These are phyloP conservation scores for Xylaria polymorpha DNA, from an alignment of 2,329 filamentous ascomycete species.

Conservation along the genomic window DNA sequence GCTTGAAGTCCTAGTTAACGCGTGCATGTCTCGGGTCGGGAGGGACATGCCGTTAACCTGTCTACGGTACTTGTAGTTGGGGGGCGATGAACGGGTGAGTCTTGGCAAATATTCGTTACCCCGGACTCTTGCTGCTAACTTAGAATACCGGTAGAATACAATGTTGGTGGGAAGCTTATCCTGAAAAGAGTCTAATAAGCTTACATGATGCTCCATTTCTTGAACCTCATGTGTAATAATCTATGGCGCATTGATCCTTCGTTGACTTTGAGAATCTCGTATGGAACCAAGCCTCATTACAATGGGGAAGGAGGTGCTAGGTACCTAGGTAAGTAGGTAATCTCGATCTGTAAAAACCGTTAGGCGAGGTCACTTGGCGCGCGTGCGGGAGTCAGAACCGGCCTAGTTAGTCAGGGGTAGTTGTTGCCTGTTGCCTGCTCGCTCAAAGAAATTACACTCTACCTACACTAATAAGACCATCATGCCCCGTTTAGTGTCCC, in stretches of 20 bases:
- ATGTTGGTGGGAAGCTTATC: neutral
- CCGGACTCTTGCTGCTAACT: neutral
- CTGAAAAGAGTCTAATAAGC: neutral
- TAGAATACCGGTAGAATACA: neutral
- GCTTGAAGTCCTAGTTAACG: no score
- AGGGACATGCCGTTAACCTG: no score
- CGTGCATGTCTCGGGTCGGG: no score
- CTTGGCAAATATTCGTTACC: neutral
- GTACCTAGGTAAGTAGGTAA: no score
- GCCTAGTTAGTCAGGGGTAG: neutral
- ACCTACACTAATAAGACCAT: constrained; percentile 6
- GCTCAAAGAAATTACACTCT: neutral
- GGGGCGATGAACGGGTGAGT: neutral
- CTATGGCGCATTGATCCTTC: neutral
- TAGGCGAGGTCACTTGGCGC: neutral
- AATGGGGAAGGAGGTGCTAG: neutral
- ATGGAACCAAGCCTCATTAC: neutral
- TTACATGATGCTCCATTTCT: neutral
- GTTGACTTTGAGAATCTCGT: neutral
- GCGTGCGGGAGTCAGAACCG: neutral
- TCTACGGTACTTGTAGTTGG: no score
- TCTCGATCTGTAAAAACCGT: neutral
- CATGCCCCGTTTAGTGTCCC: neutral
- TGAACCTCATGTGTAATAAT: neutral
- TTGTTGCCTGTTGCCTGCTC: neutral